Base-by-base conservation (phyloP, 2,329 filamentous ascomycete genomes). In the Trichoderma brevicompactum region DNA sequence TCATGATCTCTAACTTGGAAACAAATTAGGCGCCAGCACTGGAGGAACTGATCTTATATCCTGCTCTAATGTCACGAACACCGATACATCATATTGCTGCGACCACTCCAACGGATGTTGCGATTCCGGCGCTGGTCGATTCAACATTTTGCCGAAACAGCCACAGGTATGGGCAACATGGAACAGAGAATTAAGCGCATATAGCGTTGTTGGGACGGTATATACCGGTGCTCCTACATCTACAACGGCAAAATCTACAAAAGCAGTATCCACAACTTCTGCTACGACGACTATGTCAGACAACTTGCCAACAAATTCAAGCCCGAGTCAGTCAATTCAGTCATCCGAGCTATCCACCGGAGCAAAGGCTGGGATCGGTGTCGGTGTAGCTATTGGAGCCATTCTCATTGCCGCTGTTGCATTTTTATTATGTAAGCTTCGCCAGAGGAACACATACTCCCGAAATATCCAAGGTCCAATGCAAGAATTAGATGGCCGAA, bases 31-130 rank as follows among this genome's bases (percentile, higher is more conserved):
- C 23, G 44, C 56, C 17, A 36, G 36, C 44, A 40, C 32, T 28
- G 56, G 56, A 49, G 56, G 56, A 38, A 49, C 56, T 17, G 56
- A 60, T 40, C 44, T 60, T 12, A 60, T 60, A 60, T 49, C 56
- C 12, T 60, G 56, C 34, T 60, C 43, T 5, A 49, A 60, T 28
- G 56, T 49, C 13, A 60, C 56, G n/a, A 48, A 60, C 34, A 40
- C 43, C 13, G 44, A 49, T 15, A 60, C 44, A n/a, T 49, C 34
- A 28, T 60, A 49, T 28, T 60, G 44, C 15, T 60, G 56, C 34
- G 56, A 60, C 6, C 56, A 60, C 41, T 40, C 56, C 6, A 40
- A 49, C 13, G 32, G 44, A 4, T 60, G 56, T n/a, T 60, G 56
- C 34, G 34, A 60, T 40, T 9, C 9, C n/a, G 44, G 56, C 7